Base-by-base conservation (phyloP, 495 filamentous ascomycete species). In the Coniosporium apollinis region DNA sequence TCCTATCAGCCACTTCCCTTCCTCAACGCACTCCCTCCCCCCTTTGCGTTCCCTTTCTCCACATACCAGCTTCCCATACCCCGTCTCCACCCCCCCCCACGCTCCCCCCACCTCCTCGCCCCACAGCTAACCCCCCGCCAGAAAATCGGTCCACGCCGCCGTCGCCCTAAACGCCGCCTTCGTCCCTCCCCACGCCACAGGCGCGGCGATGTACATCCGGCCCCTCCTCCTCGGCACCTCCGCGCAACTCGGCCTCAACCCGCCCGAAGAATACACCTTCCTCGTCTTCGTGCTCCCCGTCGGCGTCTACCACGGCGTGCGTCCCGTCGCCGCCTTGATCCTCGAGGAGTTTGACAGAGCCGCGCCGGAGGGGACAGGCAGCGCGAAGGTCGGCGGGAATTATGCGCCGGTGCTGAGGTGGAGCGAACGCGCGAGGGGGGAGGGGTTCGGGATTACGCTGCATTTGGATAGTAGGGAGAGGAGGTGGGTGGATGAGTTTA, bases 331-430 rank as follows among this genome's bases (percentile, higher is more conserved):
- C 6, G 63, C 61, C 1, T 38, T 66, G 13, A 52, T 66, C 9
- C 38, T 67, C 13, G 70, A 74, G 44, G 67, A 72, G 21, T 74
- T 72, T 40, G 70, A 74, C 40, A 62, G 70, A 3, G 51, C 64
- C 5, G 70, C 70, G 16, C 68, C 69, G 0, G 45, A 56, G 30
- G 70, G 70, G 5, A 70, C 62, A 0, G 70, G 70, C 0, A 48
- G 46, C 18, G 68, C 61, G 3, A 74, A 74, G 47, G 56, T 72
- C 0, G 70, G 70, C 3, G 70, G 70, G 0, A 74, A 74, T 43
- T 74, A 74, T 43, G 70, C 69, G n/a, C 69, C 69, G 9, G 60
- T 66, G 14, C 42, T 64, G 35, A 42, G 56, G 24, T 55, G 49
- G 36, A 58, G 46, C 28, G 57, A 61, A 7, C 48, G 50, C 28